These are phyloP conservation scores for Candida sp. DNA, from an alignment of 1,139 yeast species.

Conservation along the genomic window DNA sequence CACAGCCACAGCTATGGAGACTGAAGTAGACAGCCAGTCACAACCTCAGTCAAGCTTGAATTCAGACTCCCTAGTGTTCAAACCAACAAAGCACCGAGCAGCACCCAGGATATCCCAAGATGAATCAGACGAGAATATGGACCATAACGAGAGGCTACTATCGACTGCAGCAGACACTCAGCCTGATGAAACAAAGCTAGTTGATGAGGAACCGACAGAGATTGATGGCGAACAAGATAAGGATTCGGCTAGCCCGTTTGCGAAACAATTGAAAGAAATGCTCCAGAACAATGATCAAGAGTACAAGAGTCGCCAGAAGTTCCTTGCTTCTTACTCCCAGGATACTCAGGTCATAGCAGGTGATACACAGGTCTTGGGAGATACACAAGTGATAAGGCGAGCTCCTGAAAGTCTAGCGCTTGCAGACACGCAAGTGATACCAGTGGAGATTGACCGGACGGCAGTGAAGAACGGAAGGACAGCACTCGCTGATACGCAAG, in stretches of 20 bases:
- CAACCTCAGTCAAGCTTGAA: not conserved
- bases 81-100: not conserved
- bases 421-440: conserved; percentile 5
- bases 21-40: not conserved
- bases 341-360: not conserved
- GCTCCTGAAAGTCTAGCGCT: conserved; percentile 2
- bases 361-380: not conserved
- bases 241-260: not conserved
- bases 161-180: not conserved
- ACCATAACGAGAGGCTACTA: not conserved
- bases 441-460: not conserved
- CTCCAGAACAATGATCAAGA: not conserved
- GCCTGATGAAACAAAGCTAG: not conserved
- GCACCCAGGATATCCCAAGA: not conserved
- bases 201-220: not conserved
- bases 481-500: conserved; percentile 6
- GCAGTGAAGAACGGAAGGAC: not conserved
- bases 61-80: not conserved
- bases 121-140: not conserved
- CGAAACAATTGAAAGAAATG: conserved; percentile 1
- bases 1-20: not conserved
- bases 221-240: not conserved
- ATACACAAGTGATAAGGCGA: not conserved
- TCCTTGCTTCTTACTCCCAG: not conserved
- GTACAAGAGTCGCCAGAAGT: not conserved